A percentile compares a stretch with the other conserved stretches of the same genome.
phyloP scores from a whole-genome alignment of 2,329 filamentous ascomycete genomes.

The Alternaria angustiovoidea region DNA sequence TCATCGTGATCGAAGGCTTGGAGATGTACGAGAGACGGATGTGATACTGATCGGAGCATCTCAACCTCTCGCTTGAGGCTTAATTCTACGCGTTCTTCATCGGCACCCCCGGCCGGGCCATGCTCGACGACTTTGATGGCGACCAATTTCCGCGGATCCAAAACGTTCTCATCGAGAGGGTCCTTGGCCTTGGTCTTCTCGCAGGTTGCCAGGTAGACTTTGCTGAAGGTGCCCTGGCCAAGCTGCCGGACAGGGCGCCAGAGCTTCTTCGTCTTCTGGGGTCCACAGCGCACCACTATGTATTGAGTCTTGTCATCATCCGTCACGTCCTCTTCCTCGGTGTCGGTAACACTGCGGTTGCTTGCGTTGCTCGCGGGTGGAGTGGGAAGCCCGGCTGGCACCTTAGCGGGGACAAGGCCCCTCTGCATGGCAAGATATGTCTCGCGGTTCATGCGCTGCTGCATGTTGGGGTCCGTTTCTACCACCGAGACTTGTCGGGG shows the following conservation, averaged over 20 bases:
- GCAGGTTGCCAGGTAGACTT: constrained; percentile 88
- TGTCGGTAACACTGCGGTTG: constrained; percentile 64
- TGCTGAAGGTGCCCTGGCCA: constrained; percentile 94
- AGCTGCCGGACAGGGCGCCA: constrained; percentile 84
- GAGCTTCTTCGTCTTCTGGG: constrained; percentile 74
- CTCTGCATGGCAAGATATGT: constrained; percentile 80
- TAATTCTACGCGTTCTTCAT: constrained; percentile 91
- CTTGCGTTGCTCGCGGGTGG: constrained; percentile 77
- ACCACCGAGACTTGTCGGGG: constrained; percentile 68
- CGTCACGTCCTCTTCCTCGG: constrained; percentile 59
- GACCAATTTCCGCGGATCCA: constrained; percentile 81
- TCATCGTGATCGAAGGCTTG: constrained; percentile 91
- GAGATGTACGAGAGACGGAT: constrained; percentile 89
- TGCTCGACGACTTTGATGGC: constrained; percentile 96
- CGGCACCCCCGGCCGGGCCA: constrained; percentile 90
- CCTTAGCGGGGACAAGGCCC: constrained; percentile 71
- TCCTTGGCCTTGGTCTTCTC: constrained; percentile 61
- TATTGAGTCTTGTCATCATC: constrained; percentile 55
- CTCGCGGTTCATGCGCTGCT: constrained; percentile 73
- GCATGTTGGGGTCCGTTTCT: constrained; percentile 59
- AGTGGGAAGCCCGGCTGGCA: constrained; percentile 64
- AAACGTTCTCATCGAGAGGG: constrained; percentile 57
- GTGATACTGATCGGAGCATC: constrained; percentile 85
- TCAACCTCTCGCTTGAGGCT: constrained; percentile 94
- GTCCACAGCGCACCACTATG: constrained; percentile 61